Conservation (phyloP, 164 flowering plant species). For the Hamamelis virginiana region DNA sequence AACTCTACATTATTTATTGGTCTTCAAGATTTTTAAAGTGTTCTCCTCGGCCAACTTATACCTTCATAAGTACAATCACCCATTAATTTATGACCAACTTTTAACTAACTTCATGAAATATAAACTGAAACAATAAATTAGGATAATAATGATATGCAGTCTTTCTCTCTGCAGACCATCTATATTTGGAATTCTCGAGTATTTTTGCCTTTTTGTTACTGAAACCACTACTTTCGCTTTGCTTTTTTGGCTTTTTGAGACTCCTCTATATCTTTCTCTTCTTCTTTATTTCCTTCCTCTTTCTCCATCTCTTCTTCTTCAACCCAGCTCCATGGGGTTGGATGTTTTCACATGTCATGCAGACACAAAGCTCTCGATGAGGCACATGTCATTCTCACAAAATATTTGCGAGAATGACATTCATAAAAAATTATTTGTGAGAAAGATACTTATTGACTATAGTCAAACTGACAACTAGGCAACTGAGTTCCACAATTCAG, state of each 20-base stretch:
- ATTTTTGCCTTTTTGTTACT: conserved; percentile 18
- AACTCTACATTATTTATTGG: too few species aligned
- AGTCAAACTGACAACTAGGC: too few species aligned
- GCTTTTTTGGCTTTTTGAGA: conserved; percentile 8
- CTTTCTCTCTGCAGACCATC: conserved; percentile 85
- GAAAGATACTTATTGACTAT: conserved; percentile 24
- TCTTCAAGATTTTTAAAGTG: conserved; percentile 60
- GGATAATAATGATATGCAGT: background rate
- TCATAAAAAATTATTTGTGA: too few species aligned
- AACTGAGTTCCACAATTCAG: too few species aligned
- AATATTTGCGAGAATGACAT: too few species aligned
- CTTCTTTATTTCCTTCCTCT: conserved; percentile 10
- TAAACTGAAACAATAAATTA: background rate
- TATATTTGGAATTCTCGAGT: conserved; percentile 36
- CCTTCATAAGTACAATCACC: conserved; percentile 35
- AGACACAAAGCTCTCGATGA: too few species aligned
- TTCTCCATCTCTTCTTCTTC: conserved; percentile 17
- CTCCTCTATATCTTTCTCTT: background rate
- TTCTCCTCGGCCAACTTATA: conserved; percentile 68
- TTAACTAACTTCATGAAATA: too few species aligned
- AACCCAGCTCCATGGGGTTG: background rate
- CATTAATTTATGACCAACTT: too few species aligned
- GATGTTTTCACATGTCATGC: too few species aligned
- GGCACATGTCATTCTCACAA: too few species aligned
- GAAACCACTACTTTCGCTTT: conserved; percentile 9